Conservation (phyloP, 768 basidiomycete genomes). For the Boletus rubropictus region DNA sequence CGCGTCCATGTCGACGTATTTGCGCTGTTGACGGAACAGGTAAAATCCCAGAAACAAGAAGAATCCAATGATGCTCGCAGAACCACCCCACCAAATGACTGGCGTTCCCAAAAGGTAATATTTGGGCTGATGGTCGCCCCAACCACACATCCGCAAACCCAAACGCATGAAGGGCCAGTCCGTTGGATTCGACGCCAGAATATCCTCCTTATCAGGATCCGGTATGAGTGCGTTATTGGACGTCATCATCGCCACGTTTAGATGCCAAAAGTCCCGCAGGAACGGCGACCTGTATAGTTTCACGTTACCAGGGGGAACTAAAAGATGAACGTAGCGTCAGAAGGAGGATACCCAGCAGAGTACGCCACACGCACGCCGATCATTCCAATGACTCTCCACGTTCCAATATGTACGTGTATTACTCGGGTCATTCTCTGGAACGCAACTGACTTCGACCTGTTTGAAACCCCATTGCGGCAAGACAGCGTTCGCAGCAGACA, state of each 20-base stretch:
- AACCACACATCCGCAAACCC: slow-evolving; percentile 95
- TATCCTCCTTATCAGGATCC: slow-evolving; percentile 97
- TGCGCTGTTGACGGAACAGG: slow-evolving; percentile 76
- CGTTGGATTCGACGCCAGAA: slow-evolving; percentile 84
- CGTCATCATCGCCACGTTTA: slow-evolving; percentile 99
- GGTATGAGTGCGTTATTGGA: slow-evolving; percentile 98
- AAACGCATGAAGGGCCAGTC: slow-evolving; percentile 93
- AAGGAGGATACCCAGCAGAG: neutral
- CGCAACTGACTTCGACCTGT: slow-evolving; percentile 94
- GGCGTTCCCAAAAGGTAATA: slow-evolving; percentile 95
- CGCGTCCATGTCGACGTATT: slow-evolving; percentile 86
- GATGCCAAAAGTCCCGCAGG: slow-evolving; percentile 95
- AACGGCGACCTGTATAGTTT: slow-evolving; percentile 89
- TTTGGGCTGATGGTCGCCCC: slow-evolving; percentile 82
- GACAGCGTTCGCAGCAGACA: slow-evolving; percentile 81
- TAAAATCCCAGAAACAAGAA: slow-evolving; percentile 57
- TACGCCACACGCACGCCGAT: slow-evolving; percentile 60
- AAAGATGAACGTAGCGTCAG: slow-evolving; percentile 1
- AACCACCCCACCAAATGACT: slow-evolving; percentile 83
- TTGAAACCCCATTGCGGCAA: slow-evolving; percentile 99
- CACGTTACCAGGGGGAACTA: slow-evolving; percentile 78
- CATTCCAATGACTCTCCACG: slow-evolving; percentile 96
- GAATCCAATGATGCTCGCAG: slow-evolving; percentile 56
- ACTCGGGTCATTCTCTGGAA: slow-evolving; percentile 74
- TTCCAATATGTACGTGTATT: slow-evolving; percentile 96